Base-by-base conservation (phyloP, 2,329 filamentous ascomycete genomes). In the Cytospora paraplurivora region DNA sequence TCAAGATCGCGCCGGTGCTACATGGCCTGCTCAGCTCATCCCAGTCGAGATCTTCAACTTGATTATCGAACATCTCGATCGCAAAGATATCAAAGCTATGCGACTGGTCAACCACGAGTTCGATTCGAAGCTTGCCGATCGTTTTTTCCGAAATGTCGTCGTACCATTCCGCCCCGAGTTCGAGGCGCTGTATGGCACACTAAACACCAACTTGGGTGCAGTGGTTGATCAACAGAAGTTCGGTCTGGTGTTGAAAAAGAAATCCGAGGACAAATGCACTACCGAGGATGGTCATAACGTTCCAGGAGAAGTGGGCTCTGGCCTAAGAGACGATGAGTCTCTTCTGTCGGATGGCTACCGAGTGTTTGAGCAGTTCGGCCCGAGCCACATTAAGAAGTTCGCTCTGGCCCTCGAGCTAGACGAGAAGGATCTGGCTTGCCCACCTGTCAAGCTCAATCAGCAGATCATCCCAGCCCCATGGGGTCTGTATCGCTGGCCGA, bases 341-440 rank as follows among this genome's bases (percentile, higher is more conserved):
- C 68, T 77, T 41, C 72, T 78, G 33, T 73, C 73, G 68, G 81
- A 81, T 62, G 86, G 86, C 38, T 82, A 88, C 71, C 79, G 83
- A 64, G 82, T 89, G 37, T 88, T 89, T 68, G 75, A 85, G 67
- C 80, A 81, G 17, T 88, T 89, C 72, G 85, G 85, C 12, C 62
- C 44, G 15, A 75, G 76, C 35, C 81, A 85, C 61, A 88, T 91
- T 62, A 76, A 78, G 34, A 82, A 81, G 59, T 90, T 89, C 69
- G 88, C 86, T 6, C 83, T 92, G 71, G 86, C 86, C 32, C 86
- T 91, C 66, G 88, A 91, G 69, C 79, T 90, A n/a, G 82, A 84
- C 62, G 84, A 89, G 70, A 73, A 75, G 47, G 76, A 75, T 15
- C 71, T 83, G 12, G 75, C 76, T 13, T 74, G 77, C 32, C 85